These are phyloP conservation scores for Inonotus hispidus DNA, from an alignment of 1,284 basidiomycete species.

Conservation along the genomic window DNA sequence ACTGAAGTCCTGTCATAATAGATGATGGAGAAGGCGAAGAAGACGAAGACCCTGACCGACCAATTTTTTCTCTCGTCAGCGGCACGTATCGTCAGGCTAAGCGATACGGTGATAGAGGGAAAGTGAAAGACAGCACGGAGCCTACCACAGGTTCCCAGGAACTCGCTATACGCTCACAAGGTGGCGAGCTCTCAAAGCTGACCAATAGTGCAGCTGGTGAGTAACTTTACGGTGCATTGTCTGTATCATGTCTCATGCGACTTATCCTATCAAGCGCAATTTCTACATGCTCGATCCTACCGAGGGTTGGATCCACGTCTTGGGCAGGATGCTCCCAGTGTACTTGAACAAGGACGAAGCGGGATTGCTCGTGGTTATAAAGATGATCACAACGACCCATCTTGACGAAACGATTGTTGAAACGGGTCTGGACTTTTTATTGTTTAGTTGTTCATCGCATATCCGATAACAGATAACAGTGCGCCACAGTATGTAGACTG, in stretches of 20 bases:
- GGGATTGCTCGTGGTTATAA: conserved; percentile 88
- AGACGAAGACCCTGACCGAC: conserved; percentile 53
- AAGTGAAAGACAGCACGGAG: not conserved
- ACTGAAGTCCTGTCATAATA: not conserved
- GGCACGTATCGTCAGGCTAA: conserved; percentile 81
- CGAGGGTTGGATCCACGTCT: conserved; percentile 78
- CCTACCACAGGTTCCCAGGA: not conserved
- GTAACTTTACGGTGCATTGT: conserved; percentile 20
- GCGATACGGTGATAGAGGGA: conserved; percentile 43
- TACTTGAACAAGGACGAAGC: conserved; percentile 83
- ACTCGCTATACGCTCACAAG: conserved; percentile 60
- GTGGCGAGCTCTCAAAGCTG: conserved; percentile 50
- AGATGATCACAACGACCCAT: conserved; percentile 30
- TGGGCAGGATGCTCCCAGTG: conserved; percentile 76
- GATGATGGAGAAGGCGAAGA: conserved; percentile 20
- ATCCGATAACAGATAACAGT: no score
- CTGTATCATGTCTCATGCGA: conserved; percentile 1
- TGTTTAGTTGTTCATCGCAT: no score
- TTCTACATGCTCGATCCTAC: conserved; percentile 68
- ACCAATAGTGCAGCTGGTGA: conserved; percentile 68
- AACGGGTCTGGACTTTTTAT: not conserved
- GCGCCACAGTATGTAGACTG: no score
- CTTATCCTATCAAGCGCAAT: conserved; percentile 43
- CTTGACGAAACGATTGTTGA: not conserved
- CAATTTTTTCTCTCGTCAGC: conserved; percentile 82